A percentile compares a stretch with the other conserved stretches of the same genome.
phyloP scores from a whole-genome alignment of 192 early-diverging fungal species.

The Globomyces pollinis-pini region DNA sequence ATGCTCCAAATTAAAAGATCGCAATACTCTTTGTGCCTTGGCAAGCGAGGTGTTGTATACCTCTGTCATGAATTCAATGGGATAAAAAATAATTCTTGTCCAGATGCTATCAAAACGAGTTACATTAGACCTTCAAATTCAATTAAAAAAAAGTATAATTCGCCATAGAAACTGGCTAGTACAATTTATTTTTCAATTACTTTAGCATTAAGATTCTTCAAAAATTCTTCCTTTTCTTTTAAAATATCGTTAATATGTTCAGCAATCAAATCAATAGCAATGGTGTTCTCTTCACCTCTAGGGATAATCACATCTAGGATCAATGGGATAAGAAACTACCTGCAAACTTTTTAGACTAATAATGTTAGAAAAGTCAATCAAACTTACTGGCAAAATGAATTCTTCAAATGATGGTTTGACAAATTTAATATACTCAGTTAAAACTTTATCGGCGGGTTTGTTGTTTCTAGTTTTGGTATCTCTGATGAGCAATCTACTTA shows the following conservation, averaged over 20 bases:
- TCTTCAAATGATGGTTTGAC: conserved; percentile 87
- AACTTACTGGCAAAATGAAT: conserved; percentile 74
- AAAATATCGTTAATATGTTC: conserved; percentile 20
- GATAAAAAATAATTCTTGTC: too few relatives aligned
- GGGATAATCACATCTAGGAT: conserved; percentile 45
- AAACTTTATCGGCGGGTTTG: conserved; percentile 44
- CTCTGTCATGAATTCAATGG: too few relatives aligned
- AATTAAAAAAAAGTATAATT: too few relatives aligned
- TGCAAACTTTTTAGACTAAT: conserved; percentile 33
- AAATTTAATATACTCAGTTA: conserved; percentile 63
- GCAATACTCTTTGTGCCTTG: too few relatives aligned
- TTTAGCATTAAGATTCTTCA: too few relatives aligned
- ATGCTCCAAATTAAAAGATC: too few relatives aligned
- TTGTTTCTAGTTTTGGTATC: conserved; percentile 31
- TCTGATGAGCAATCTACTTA: conserved; percentile 40
- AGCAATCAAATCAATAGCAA: conserved; percentile 35
- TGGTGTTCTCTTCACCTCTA: conserved; percentile 31
- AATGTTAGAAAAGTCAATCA: conserved; percentile 17
- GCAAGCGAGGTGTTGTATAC: too few relatives aligned
- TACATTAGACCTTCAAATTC: too few relatives aligned
- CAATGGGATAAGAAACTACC: too few relatives aligned
- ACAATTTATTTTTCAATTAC: too few relatives aligned
- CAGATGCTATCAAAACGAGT: too few relatives aligned
- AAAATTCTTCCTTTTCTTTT: not conserved
- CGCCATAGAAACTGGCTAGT: too few relatives aligned